Evolutionary conservation across 1,284 basidiomycete species (phyloP).

Genomic region (Cryptococcus depauperatus): DNA sequence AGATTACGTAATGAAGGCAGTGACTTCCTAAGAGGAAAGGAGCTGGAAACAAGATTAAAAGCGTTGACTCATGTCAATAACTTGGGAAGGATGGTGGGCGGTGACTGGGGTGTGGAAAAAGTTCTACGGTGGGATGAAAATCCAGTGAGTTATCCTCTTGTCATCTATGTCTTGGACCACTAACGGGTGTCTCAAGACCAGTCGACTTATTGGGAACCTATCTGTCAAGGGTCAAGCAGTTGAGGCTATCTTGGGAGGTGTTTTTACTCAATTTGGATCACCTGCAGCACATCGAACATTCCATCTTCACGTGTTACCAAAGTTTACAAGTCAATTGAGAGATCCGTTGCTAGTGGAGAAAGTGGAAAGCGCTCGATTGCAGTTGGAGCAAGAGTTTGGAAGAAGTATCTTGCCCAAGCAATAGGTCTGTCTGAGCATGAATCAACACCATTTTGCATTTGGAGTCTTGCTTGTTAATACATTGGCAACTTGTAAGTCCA

Average conservation of each 20-base stretch:
- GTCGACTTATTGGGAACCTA: slow-evolving; percentile 7
- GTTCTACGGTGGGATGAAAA: slow-evolving; percentile 41
- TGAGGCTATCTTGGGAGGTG: slow-evolving; percentile 39
- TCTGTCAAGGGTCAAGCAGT: slow-evolving; percentile 38
- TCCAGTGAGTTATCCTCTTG: slow-evolving; percentile 27
- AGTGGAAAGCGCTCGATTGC: slow-evolving; percentile 14
- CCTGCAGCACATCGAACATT: slow-evolving; percentile 43
- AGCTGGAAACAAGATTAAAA: slow-evolving; percentile 29
- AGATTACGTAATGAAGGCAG: slow-evolving; percentile 13
- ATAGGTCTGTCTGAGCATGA: slow-evolving; percentile 1
- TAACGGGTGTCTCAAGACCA: not conserved
- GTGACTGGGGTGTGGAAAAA: slow-evolving; percentile 30
- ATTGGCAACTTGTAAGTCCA: not conserved
- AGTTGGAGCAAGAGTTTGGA: slow-evolving; percentile 17
- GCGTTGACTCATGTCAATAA: slow-evolving; percentile 32
- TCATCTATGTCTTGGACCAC: not conserved
- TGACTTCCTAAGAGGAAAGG: slow-evolving; percentile 22
- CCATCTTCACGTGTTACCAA: slow-evolving; percentile 38
- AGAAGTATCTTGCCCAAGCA: slow-evolving; percentile 6
- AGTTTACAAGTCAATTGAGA: slow-evolving; percentile 28
- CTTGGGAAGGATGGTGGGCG: slow-evolving; percentile 35
- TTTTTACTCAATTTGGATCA: slow-evolving; percentile 39
- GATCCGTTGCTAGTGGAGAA: slow-evolving; percentile 33
- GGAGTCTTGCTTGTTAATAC: too few relatives aligned
- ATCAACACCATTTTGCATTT: slow-evolving; percentile 2